Evolutionary conservation across 208 protist genomes (phyloP), one percentile per base, ranked within the genome.

Genomic region (Acanthamoeba sp.): DNA sequence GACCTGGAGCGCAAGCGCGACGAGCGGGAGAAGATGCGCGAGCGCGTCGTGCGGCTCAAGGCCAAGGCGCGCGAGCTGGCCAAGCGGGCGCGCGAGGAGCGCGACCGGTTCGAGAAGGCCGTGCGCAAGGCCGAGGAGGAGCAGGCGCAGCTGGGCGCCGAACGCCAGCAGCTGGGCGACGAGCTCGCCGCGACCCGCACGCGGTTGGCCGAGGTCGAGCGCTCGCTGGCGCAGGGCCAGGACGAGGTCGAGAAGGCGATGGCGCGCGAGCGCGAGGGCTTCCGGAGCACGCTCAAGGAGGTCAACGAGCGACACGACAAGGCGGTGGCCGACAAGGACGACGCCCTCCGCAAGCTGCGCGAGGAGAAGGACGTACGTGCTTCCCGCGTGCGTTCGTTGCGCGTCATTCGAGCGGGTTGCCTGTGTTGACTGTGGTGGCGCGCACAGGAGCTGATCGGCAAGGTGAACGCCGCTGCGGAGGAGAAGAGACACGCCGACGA

Each of bases 361-460:
- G 84, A 90, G n/a, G 84, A 90, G 84, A 90, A 90, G 48, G 84
- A 90, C 4, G 73, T 84, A 52, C 34, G 34, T 84, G 42, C 10
- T 1, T 84, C 69, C 7, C 24, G 20, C 2, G 38, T 84, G 27
- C 73, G 5, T 52, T 3, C 4, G 6, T 84, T 20, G 59, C 12
- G 45, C 12, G 45, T 50, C 3, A 50, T 12, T 3, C 45, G n/a
- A n/a, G n/a, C n/a, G n/a, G 59, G 14, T 34, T 12, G 27, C 27
- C 7, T 10, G 32, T 73, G 10, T 27, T 73, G 24, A 69, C 59
- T 29, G 18, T 40, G 1, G 32, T 73, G 10, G 18, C n/a, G 27
- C 4, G n/a, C n/a, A 10, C 22, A 84, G 73, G 50, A 59, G 36
- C n/a, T 90, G 36, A 10, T 40, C 2, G 36, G 57, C 20, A 59